phyloP scores from a whole-genome alignment of 257 asterid species.

The Osmanthus fragrans region DNA sequence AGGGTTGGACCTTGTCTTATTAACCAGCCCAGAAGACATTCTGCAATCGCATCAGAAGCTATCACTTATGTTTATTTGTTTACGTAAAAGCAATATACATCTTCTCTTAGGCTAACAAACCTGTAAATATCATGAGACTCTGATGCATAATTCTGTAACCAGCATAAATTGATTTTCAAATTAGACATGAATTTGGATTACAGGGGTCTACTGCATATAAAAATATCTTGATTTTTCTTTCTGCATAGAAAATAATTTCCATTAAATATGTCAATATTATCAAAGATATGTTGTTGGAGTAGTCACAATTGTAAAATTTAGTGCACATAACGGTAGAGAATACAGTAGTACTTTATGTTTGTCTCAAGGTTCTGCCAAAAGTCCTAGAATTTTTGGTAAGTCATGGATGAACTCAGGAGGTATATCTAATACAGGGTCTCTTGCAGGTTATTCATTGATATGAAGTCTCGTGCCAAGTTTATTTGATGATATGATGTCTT shows the following conservation, averaged over 20 bases:
- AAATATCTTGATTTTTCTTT: not conserved
- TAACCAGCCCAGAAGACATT: too few species aligned
- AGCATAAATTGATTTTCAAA: not conserved
- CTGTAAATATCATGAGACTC: not conserved
- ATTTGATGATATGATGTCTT: too few species aligned
- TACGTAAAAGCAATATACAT: not conserved
- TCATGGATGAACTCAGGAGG: not conserved
- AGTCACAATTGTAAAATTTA: not conserved
- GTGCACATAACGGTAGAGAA: not conserved
- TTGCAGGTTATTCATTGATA: not conserved
- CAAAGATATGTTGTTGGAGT: not conserved
- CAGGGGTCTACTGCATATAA: not conserved
- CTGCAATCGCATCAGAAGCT: too few species aligned
- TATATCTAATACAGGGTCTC: not conserved
- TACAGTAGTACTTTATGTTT: not conserved
- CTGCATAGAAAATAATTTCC: not conserved
- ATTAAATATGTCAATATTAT: not conserved
- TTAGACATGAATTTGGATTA: not conserved
- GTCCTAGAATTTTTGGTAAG: not conserved
- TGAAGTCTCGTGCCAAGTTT: not conserved
- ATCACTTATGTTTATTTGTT: not conserved
- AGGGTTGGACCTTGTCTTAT: too few species aligned
- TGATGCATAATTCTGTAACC: not conserved
- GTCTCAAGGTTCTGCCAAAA: not conserved
- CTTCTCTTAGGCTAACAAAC: not conserved